Base-by-base conservation (phyloP, 2,329 filamentous ascomycete genomes). In the Fusarium napiforme region DNA sequence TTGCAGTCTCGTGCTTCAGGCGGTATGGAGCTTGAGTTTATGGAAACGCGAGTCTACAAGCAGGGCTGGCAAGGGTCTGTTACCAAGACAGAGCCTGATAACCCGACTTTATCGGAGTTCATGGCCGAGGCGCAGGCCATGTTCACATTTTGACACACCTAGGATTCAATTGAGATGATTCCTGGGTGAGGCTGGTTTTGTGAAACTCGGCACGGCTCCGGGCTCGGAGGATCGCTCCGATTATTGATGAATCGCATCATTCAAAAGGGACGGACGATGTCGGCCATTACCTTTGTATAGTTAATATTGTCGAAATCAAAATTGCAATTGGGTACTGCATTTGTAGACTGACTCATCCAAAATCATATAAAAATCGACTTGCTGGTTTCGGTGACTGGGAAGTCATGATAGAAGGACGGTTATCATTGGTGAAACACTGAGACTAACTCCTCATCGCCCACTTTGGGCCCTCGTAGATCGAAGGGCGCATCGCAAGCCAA, bases 41-140 rank as follows among this genome's bases (percentile, higher is more conserved):
- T 71, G 6, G 63, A 71, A n/a, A 62, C 64, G 2, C 53, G 47
- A 14, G 39, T 36, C 7, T 72, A 23, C 8, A 43, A 55, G 8
- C 52, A 71, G 9, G 69, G 69, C 4, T 72, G 69, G 69, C 69
- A 67, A 34, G 67, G 69, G 4, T 71, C 67, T 7, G 58, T 67
- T 3, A n/a, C 57, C 1, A 63, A 52, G 43, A 72, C 67, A 7
- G 30, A 32, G 4, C 57, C 67, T n/a, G 43, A 63, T 19, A 60
- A 60, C 18, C 23, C 39, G 14, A 28, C 2, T 10, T n/a, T 62
- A n/a, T 40, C 37, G 6, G 59, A 9, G 0, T 62, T 62, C 2
- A 61, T 55, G 50, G 34, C 36, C 36, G 50, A 55, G 26, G 23
- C 50, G 15, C 50, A 55, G 34, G 36, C 34, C 9, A 10, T 55